These are phyloP conservation scores for Ilyonectria sp. DNA, from an alignment of 2,329 filamentous ascomycete species.

Conservation along the genomic window DNA sequence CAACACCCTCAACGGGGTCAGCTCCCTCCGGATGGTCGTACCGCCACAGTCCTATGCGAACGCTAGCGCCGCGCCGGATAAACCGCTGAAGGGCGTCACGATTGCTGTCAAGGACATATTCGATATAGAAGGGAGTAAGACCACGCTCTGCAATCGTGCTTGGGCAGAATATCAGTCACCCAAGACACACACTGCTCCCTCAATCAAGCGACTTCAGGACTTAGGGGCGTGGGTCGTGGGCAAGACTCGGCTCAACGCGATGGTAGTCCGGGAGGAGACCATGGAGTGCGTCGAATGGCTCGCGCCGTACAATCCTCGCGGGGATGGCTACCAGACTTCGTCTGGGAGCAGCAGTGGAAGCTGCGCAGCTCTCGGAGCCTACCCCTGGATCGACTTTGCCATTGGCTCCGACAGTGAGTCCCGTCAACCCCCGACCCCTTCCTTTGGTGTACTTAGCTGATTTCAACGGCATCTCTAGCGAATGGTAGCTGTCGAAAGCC, in stretches of 20 bases:
- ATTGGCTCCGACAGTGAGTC: slow-evolving; percentile 10
- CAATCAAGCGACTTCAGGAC: slow-evolving; percentile 19
- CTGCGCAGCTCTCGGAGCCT: not conserved
- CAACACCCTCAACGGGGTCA: not conserved
- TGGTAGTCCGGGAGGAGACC: slow-evolving; percentile 35
- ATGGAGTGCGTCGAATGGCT: slow-evolving; percentile 34
- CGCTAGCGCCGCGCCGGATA: slow-evolving; percentile 1
- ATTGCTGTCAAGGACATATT: slow-evolving; percentile 38
- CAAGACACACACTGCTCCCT: slow-evolving; percentile 17
- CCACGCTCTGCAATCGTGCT: slow-evolving; percentile 32
- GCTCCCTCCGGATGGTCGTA: slow-evolving; percentile 13
- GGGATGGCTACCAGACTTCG: slow-evolving; percentile 28
- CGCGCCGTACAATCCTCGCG: slow-evolving; percentile 24
- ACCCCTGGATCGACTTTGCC: slow-evolving; percentile 11
- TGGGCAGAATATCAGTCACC: slow-evolving; percentile 24
- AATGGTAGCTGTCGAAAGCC: not conserved
- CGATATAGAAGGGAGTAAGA: slow-evolving; percentile 34
- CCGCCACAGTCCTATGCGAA: slow-evolving; percentile 27
- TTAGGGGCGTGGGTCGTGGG: slow-evolving; percentile 35
- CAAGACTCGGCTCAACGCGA: slow-evolving; percentile 30
- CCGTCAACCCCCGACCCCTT: not conserved
- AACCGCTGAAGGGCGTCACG: slow-evolving; percentile 26
- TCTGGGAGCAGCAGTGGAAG: slow-evolving; percentile 33
- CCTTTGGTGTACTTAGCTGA: not conserved
- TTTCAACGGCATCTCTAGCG: not conserved